phyloP scores from a whole-genome alignment of 139 green algal species.

The Pleodorina starrii region DNA sequence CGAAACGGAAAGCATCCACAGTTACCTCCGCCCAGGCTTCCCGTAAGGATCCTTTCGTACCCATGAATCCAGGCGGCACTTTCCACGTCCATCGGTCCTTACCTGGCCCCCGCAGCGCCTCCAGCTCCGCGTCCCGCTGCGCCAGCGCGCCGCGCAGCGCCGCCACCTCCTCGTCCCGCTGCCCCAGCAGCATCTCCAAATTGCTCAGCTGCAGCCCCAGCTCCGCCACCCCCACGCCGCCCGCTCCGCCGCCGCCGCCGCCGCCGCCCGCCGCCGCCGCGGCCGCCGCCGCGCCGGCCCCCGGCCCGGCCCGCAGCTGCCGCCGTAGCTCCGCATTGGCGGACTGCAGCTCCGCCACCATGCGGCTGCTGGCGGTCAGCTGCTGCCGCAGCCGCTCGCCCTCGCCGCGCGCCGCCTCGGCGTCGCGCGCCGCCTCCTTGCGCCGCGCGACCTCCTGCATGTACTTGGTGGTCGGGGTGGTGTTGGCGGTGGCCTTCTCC shows the following conservation, averaged over 20 bases:
- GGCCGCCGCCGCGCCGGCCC: background rate
- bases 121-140: conserved; percentile 63
- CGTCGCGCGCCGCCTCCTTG: conserved; percentile 67
- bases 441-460: conserved; percentile 73
- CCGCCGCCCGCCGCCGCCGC: background rate
- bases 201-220: conserved; percentile 44
- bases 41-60: no score
- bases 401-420: conserved; percentile 56
- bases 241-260: no score
- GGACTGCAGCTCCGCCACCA: conserved; percentile 66
- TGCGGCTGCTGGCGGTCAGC: conserved; percentile 46
- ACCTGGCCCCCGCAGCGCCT: conserved; percentile 14
- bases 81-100: background rate
- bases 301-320: background rate
- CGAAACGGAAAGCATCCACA: no score
- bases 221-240: conserved; percentile 19
- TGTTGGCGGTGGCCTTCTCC: conserved; percentile 74
- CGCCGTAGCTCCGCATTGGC: conserved; percentile 59
- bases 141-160: conserved; percentile 62
- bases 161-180: conserved; percentile 55
- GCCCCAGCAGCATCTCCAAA: conserved; percentile 57
- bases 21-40: no score
- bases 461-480: conserved; percentile 81
- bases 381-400: conserved; percentile 62
- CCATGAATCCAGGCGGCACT: no score